Base-by-base conservation (phyloP, 2,329 filamentous ascomycete species). In the Fusarium oligoseptatum region DNA sequence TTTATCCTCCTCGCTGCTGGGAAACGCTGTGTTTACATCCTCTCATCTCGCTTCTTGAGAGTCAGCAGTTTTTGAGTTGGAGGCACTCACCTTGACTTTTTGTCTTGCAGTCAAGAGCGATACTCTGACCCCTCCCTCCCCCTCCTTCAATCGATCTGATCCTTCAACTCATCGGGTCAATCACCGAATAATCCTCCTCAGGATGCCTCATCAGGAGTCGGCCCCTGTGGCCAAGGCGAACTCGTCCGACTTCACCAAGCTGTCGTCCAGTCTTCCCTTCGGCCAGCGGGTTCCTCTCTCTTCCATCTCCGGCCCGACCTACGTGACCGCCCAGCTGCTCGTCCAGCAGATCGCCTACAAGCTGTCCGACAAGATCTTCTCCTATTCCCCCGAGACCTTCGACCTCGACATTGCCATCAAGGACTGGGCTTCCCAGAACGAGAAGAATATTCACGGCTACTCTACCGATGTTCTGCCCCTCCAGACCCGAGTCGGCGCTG, bases 301-400 rank as follows among this genome's bases (percentile, higher is more conserved):
- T 37, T 86, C 88, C 78, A 94, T 98, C 83, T 92, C 90, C 70
- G 97, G 96, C 17, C 94, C 96, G 76, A 97, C 94, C 66, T 99
- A 99, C 85, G 90, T 96, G 71, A 98, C 96, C 45, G 94, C 95
- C 34, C 97, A 99, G 85, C 92, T 95, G 24, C 90, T 99, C 66
- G 93, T 98, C 75, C 97, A 99, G 87, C 97, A 99, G 85, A 93
- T 98, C 75, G 95, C 96, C 71, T 99, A 98, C 86, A 91, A 94
- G 74, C 89, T 99, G 71, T 98, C 96, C 66, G 95, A 98, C 88
- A 98, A 97, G 88, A 92, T 98, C 85, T 99, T 98, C 87, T 94
- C 95, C 66, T 98, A 97, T 87, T 98, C 96, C 3, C 95, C 95
- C 32, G 94, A 97, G 80, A 94, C 94, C 15, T 98, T 98, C 80